Conservation (phyloP, 495 filamentous ascomycete genomes). For the Aspergillus saccharolyticus region DNA sequence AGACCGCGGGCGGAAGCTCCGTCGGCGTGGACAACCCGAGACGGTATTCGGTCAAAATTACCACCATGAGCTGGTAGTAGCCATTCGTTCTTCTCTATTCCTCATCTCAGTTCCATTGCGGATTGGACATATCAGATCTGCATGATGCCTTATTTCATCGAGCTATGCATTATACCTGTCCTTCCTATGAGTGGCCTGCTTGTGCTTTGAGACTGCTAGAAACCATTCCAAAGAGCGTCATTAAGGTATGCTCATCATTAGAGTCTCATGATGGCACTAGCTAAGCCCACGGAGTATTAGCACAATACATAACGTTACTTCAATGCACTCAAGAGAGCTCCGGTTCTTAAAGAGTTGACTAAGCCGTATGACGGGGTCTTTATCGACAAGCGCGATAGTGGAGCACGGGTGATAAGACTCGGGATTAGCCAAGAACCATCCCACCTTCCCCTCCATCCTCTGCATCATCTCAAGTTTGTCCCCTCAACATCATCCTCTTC, state of each 20-base stretch:
- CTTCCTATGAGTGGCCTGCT: too few species aligned
- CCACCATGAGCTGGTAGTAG: not conserved
- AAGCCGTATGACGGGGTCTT: not conserved
- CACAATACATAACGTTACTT: too few species aligned
- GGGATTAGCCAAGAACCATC: conserved; percentile 14
- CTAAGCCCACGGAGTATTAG: too few species aligned
- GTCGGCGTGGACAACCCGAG: not conserved
- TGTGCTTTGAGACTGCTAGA: too few species aligned
- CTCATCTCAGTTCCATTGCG: too few species aligned
- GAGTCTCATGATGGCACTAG: too few species aligned
- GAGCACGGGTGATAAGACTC: conserved; percentile 13
- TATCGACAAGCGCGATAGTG: not conserved
- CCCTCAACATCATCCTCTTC: not conserved
- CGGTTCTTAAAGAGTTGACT: too few species aligned
- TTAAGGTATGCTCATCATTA: too few species aligned
- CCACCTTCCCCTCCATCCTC: conserved; percentile 13
- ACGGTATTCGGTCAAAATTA: not conserved
- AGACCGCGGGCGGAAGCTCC: conserved; percentile 10
- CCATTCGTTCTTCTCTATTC: too few species aligned
- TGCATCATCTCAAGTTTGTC: not conserved
- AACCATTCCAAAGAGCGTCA: too few species aligned
- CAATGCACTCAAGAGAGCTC: too few species aligned
- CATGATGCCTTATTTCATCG: not conserved
- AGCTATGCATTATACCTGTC: not conserved
- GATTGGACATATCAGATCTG: not conserved